Conservation (phyloP, 2,329 filamentous ascomycete species). For the Sarocladium strictum region DNA sequence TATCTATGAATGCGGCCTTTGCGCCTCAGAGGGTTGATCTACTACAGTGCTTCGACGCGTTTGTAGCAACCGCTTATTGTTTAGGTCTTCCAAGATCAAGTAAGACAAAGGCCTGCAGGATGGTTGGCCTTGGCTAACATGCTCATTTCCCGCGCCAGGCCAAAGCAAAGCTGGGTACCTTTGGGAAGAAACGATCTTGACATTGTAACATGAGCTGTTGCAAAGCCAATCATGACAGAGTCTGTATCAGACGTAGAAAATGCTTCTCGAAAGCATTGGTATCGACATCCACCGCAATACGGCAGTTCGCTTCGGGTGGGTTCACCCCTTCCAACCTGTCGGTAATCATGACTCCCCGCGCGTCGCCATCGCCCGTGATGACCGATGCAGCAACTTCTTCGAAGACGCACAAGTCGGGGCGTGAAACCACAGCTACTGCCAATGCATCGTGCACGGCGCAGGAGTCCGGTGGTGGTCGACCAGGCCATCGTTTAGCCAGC, state of each 20-base stretch:
- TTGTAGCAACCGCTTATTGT: too few species aligned
- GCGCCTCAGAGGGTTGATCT: too few species aligned
- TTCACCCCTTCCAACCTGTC: constrained; percentile 10
- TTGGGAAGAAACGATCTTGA: too few species aligned
- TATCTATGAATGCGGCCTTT: too few species aligned
- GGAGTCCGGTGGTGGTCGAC: constrained; percentile 11
- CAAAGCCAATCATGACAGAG: background rate
- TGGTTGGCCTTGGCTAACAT: too few species aligned
- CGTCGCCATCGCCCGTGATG: constrained; percentile 11
- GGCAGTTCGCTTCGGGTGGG: constrained; percentile 11
- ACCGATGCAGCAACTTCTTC: constrained; percentile 10
- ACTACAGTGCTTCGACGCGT: too few species aligned
- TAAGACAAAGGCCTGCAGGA: too few species aligned
- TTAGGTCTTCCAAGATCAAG: too few species aligned
- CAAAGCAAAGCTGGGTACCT: too few species aligned
- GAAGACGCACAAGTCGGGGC: constrained; percentile 11
- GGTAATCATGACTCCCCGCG: constrained; percentile 11
- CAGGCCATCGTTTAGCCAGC: constrained; percentile 11
- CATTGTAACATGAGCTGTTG: background rate
- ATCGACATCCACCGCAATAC: constrained; percentile 11
- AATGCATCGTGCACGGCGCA: constrained; percentile 11
- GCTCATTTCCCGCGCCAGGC: too few species aligned
- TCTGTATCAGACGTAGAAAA: constrained; percentile 7
- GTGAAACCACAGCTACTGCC: constrained; percentile 11
- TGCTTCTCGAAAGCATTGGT: constrained; percentile 7